Percentiles rank a stretch among this genome's conserved stretches.
phyloP scores from a whole-genome alignment of 1,139 yeast species.

The Debaryomycetaceae sp. region DNA sequence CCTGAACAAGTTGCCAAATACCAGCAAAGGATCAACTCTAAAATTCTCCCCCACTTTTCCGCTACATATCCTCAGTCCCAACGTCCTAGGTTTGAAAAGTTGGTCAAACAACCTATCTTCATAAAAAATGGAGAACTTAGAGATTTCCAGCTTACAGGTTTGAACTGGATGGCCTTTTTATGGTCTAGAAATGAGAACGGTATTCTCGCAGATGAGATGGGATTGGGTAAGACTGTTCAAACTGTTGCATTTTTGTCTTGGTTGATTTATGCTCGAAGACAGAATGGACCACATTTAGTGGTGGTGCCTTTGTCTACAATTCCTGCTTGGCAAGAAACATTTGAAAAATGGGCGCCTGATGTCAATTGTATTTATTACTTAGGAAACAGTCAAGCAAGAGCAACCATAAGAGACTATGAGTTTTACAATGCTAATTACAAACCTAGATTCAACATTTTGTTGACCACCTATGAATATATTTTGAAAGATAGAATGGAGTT shows the following conservation, averaged over 20 bases:
- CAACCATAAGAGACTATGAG: constrained; percentile 79
- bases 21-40: constrained; percentile 78
- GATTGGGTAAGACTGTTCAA: constrained; percentile 96
- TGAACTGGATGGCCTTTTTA: constrained; percentile 98
- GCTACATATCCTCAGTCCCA: constrained; percentile 67
- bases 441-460: constrained; percentile 80
- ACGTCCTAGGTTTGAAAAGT: constrained; percentile 87
- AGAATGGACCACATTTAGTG: constrained; percentile 93
- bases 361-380: constrained; percentile 86
- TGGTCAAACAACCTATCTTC: constrained; percentile 81
- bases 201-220: constrained; percentile 98
- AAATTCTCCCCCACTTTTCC: constrained; percentile 78
- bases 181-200: constrained; percentile 99
- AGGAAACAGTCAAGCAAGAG: constrained; percentile 88
- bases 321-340: constrained; percentile 99
- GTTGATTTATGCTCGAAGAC: constrained; percentile 92
- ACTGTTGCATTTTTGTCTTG: constrained; percentile 95
- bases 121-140: constrained; percentile 90
- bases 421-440: constrained; percentile 62
- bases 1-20: constrained; percentile 82
- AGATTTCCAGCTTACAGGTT: constrained; percentile 96
- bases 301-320: constrained; percentile 96
- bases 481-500: constrained; percentile 80
- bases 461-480: constrained; percentile 95
- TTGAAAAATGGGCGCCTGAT: constrained; percentile 97